Conservation (phyloP, 2,329 filamentous ascomycete genomes). For the Emydomyces testavorans region DNA sequence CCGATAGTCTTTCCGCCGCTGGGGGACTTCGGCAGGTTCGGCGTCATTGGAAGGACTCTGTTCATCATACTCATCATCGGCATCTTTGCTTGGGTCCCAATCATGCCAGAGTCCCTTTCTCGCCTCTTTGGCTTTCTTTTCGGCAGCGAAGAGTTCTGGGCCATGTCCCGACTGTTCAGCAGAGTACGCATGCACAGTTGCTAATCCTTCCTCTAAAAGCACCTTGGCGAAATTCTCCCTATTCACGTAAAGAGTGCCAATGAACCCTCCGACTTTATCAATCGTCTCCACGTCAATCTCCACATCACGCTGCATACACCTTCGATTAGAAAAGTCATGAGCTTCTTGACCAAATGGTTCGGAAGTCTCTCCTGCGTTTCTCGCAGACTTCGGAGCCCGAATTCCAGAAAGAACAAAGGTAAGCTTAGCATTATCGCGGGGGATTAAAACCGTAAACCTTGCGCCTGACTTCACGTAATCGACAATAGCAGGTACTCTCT, state of each 20-base stretch:
- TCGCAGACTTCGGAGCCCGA: slow-evolving; percentile 74
- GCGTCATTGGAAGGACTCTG: slow-evolving; percentile 40
- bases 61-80: slow-evolving; percentile 46
- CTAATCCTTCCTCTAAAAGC: slow-evolving; percentile 85
- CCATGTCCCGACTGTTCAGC: slow-evolving; percentile 91
- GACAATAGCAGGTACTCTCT: slow-evolving; percentile 82
- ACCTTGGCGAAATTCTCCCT: slow-evolving; percentile 92
- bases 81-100: slow-evolving; percentile 83
- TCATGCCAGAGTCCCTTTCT: slow-evolving; percentile 84
- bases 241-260: slow-evolving; percentile 84
- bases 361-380: slow-evolving; percentile 64
- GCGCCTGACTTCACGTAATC: slow-evolving; percentile 98
- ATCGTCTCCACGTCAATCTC: slow-evolving; percentile 91
- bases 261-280: slow-evolving; percentile 96
- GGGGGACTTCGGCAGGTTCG: slow-evolving; percentile 43
- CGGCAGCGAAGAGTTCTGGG: slow-evolving; percentile 73
- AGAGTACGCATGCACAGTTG: slow-evolving; percentile 85
- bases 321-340: slow-evolving; percentile 75
- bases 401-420: slow-evolving; percentile 92
- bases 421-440: slow-evolving; percentile 84
- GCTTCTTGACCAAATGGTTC: slow-evolving; percentile 95
- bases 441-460: slow-evolving; percentile 81
- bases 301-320: slow-evolving; percentile 86
- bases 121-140: slow-evolving; percentile 78
- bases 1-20: slow-evolving; percentile 76